Conservation (phyloP, 768 basidiomycete genomes). For the Naematelia encephala region DNA sequence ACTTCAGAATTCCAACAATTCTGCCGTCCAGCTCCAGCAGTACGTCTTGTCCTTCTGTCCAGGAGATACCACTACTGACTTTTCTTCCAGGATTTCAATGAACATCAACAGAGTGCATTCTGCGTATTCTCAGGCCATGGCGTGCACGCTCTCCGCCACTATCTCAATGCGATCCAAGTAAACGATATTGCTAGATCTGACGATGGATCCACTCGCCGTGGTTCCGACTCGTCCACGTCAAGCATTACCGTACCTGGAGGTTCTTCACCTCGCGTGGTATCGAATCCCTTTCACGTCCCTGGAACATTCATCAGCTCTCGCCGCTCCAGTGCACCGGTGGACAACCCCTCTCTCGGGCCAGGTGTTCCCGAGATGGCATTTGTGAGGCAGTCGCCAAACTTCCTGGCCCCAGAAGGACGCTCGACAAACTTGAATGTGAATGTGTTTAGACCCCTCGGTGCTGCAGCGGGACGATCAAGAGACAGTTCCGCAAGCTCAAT, state of each 20-base stretch:
- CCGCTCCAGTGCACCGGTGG: neutral
- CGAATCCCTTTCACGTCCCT: neutral
- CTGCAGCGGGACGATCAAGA: neutral
- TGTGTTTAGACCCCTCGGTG: neutral
- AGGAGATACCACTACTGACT: neutral
- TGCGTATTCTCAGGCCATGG: constrained; percentile 96
- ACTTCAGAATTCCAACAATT: constrained; percentile 80
- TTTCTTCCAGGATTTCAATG: constrained; percentile 80
- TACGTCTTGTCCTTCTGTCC: constrained; percentile 52
- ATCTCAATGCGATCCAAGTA: constrained; percentile 53
- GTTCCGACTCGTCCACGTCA: constrained; percentile 26
- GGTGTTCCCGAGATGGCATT: neutral
- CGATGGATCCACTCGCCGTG: constrained; percentile 26
- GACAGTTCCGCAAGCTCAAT: neutral
- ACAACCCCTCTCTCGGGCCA: neutral
- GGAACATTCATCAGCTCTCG: neutral
- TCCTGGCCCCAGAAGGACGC: neutral
- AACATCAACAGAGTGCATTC: constrained; percentile 80
- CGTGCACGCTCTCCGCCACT: constrained; percentile 73
- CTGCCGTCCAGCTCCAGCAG: constrained; percentile 81
- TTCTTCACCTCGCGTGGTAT: constrained; percentile 1
- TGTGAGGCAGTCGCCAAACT: neutral
- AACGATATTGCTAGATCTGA: constrained; percentile 17
- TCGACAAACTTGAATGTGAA: neutral
- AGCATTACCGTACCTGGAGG: constrained; percentile 26